Conservation (phyloP, 306 rosid genomes). For the Aeschynomene evenia region DNA sequence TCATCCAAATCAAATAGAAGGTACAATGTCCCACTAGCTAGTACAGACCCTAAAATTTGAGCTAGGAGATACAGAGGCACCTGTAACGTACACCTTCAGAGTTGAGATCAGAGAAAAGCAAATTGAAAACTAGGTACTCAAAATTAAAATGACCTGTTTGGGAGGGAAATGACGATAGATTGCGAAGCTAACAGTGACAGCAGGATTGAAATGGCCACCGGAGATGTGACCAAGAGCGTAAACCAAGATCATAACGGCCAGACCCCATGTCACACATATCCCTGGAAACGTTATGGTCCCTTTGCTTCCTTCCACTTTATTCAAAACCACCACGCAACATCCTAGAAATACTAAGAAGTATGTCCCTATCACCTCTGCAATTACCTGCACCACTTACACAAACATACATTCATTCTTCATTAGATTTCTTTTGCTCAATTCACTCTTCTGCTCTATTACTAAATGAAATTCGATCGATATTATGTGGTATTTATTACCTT, state of each 20-base stretch:
- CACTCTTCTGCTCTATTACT: too few species aligned
- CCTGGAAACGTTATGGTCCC: constrained; percentile 64
- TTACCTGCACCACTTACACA: constrained; percentile 34
- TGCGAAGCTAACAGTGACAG: constrained; percentile 55
- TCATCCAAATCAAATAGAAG: constrained; percentile 38
- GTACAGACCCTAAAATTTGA: constrained; percentile 50
- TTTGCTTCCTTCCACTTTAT: constrained; percentile 43
- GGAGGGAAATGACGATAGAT: constrained; percentile 47
- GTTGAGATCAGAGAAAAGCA: background rate
- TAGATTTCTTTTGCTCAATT: too few species aligned
- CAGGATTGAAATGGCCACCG: constrained; percentile 67
- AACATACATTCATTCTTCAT: background rate
- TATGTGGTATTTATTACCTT: constrained; percentile 49
- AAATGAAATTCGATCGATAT: too few species aligned
- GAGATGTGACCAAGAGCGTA: constrained; percentile 68
- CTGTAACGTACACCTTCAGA: constrained; percentile 18
- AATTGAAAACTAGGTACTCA: background rate
- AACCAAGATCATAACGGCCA: constrained; percentile 47
- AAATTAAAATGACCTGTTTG: constrained; percentile 31
- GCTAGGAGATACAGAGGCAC: constrained; percentile 57
- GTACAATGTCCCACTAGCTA: constrained; percentile 61
- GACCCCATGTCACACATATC: constrained; percentile 49
- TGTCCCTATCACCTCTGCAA: constrained; percentile 68
- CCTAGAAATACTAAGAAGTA: constrained; percentile 60
- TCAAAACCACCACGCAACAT: constrained; percentile 47